Evolutionary conservation across 768 basidiomycete genomes (phyloP).

Genomic region (Leccinum barrowsii): DNA sequence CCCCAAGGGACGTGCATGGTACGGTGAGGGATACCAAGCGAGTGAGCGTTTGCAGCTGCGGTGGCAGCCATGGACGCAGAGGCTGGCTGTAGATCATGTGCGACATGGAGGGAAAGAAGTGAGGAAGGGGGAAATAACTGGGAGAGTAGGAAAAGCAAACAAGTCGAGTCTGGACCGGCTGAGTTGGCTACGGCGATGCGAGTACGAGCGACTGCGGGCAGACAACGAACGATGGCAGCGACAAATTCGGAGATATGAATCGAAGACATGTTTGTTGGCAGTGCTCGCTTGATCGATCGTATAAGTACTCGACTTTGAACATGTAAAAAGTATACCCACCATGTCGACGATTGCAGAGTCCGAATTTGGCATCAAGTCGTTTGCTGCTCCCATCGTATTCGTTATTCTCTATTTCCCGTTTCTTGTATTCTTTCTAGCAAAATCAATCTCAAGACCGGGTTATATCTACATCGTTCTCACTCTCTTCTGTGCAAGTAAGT

Average conservation of each 20-base stretch:
- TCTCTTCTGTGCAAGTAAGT: slow-evolving; percentile 30
- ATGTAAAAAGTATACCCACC: too few species aligned
- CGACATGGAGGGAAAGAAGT: slow-evolving; percentile 57
- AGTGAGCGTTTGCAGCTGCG: slow-evolving; percentile 41
- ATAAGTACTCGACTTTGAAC: background rate
- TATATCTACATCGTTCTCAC: slow-evolving; percentile 21
- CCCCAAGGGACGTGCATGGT: slow-evolving; percentile 57
- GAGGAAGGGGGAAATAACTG: slow-evolving; percentile 35
- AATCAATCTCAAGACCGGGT: slow-evolving; percentile 12
- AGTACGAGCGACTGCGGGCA: background rate
- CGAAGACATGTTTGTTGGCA: slow-evolving; percentile 14
- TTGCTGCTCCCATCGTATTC: slow-evolving; percentile 28
- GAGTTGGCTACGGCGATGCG: slow-evolving; percentile 64
- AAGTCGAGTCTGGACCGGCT: slow-evolving; percentile 80
- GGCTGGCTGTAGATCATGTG: slow-evolving; percentile 64
- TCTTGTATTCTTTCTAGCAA: slow-evolving; percentile 12
- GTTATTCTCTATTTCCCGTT: slow-evolving; percentile 22
- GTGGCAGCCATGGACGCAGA: slow-evolving; percentile 54
- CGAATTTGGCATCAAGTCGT: slow-evolving; percentile 18
- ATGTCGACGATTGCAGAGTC: slow-evolving; percentile 4
- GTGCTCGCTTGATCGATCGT: background rate
- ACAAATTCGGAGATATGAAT: slow-evolving; percentile 51
- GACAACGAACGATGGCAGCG: slow-evolving; percentile 33
- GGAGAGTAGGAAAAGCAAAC: slow-evolving; percentile 66
- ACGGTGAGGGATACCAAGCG: slow-evolving; percentile 44